A percentile compares a stretch with the other conserved stretches of the same genome.
phyloP scores from a whole-genome alignment of 1,284 basidiomycete genomes.

The Rhodotorula mucilaginosa region DNA sequence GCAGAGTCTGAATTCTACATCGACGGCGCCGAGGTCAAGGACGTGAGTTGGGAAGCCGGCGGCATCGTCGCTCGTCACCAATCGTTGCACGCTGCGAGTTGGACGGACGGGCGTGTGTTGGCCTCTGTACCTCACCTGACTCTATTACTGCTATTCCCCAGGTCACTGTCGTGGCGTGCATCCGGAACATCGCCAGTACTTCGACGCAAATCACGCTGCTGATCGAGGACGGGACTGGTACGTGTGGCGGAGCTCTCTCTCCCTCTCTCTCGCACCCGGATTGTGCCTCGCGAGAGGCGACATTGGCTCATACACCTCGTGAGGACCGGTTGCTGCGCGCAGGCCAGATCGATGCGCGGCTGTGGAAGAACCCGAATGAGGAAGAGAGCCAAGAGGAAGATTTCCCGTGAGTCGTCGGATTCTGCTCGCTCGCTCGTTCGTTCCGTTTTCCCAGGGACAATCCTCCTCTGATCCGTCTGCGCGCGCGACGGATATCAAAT shows the following conservation, averaged over 20 bases:
- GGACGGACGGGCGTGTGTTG: too few species aligned
- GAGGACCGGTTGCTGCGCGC: background rate
- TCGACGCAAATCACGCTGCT: slow-evolving; percentile 78
- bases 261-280: background rate
- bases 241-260: background rate
- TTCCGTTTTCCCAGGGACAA: background rate
- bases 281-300: too few species aligned
- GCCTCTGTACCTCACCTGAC: too few species aligned
- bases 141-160: slow-evolving; percentile 30
- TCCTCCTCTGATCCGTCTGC: background rate
- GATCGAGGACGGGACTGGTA: slow-evolving; percentile 81
- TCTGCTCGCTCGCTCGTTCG: background rate
- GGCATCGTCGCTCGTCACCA: background rate
- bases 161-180: slow-evolving; percentile 71
- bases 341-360: slow-evolving; percentile 16
- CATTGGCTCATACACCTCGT: too few species aligned
- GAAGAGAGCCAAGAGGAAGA: slow-evolving; percentile 43
- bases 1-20: slow-evolving; percentile 84
- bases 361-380: slow-evolving; percentile 74
- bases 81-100: too few species aligned
- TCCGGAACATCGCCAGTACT: slow-evolving; percentile 66
- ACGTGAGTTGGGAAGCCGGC: slow-evolving; percentile 55
- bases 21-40: slow-evolving; percentile 75
- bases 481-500: background rate
- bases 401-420: slow-evolving; percentile 42